phyloP scores from a whole-genome alignment of 2,329 filamentous ascomycete species.

The Trichoderma atroviride region DNA sequence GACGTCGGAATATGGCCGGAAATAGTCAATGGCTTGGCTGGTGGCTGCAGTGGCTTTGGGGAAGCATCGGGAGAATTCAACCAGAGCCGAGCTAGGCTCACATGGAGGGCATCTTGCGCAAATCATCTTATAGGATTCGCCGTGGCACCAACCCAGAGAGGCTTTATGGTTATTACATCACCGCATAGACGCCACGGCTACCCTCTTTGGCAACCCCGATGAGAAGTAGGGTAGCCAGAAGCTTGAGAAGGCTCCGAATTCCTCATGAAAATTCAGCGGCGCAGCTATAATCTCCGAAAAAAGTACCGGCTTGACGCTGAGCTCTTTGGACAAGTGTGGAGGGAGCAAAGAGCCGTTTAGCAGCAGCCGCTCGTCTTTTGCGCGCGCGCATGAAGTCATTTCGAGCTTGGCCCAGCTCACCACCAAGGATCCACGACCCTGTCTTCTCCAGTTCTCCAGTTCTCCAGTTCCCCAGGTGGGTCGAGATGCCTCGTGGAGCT shows the following conservation, averaged over 20 bases:
- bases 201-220: slow-evolving; percentile 11
- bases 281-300: not conserved
- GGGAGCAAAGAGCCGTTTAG: slow-evolving; percentile 7
- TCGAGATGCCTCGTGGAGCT: slow-evolving; percentile 17
- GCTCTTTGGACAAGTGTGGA: not conserved
- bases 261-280: not conserved
- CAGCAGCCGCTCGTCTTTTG: not conserved
- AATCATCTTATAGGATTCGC: slow-evolving; percentile 8
- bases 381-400: slow-evolving; percentile 4
- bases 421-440: not conserved
- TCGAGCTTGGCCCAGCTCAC: not conserved
- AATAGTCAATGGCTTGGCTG: slow-evolving; percentile 10
- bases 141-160: not conserved
- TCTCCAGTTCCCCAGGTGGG: slow-evolving; percentile 15
- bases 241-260: not conserved
- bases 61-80: slow-evolving; percentile 8
- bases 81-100: slow-evolving; percentile 4
- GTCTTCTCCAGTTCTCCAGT: not conserved
- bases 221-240: not conserved
- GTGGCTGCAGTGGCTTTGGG: not conserved
- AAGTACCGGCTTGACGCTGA: not conserved
- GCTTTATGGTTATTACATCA: slow-evolving; percentile 23
- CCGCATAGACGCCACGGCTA: not conserved
- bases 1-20: slow-evolving; percentile 16
- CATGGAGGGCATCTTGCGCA: not conserved